Evolutionary conservation across 192 early-diverging fungal genomes (phyloP).

Genomic region (Backusella macrospora): DNA sequence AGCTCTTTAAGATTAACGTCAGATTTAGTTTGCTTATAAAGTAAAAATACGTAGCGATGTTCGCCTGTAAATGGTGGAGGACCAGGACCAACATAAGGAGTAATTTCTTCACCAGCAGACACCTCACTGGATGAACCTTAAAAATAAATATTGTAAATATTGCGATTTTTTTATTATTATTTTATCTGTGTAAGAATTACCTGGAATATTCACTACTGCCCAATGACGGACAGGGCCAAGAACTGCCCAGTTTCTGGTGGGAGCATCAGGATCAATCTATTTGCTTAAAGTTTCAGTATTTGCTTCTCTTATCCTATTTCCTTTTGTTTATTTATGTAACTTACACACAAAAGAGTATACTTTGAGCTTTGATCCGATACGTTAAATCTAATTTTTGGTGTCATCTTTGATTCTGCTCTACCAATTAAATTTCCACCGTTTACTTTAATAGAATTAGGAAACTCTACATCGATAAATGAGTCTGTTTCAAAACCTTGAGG

Average conservation of each 20-base stretch:
- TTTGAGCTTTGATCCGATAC: neutral
- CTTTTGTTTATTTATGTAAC: neutral
- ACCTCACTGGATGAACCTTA: neutral
- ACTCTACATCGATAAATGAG: neutral
- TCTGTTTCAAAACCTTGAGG: neutral
- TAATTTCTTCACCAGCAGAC: constrained; percentile 20
- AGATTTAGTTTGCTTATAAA: constrained; percentile 52
- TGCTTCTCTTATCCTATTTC: neutral
- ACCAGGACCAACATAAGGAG: constrained; percentile 49
- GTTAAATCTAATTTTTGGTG: neutral
- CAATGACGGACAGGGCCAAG: constrained; percentile 56
- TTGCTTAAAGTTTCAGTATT: neutral
- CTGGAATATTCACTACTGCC: constrained; percentile 54
- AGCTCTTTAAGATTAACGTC: constrained; percentile 15
- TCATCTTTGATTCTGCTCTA: neutral
- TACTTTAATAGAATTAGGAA: neutral
- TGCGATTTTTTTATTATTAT: neutral
- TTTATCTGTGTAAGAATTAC: neutral
- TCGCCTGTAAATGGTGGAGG: constrained; percentile 54
- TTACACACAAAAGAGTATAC: constrained; percentile 10
- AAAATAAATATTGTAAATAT: neutral
- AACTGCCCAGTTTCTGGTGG: constrained; percentile 44
- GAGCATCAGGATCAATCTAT: constrained; percentile 62
- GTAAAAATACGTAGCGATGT: constrained; percentile 62
- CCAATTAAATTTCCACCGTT: neutral